Percentiles rank a stretch among this genome's conserved stretches.
Evolutionary conservation across 345 rosid genomes (phyloP).

Genomic region (Salix viminalis): DNA sequence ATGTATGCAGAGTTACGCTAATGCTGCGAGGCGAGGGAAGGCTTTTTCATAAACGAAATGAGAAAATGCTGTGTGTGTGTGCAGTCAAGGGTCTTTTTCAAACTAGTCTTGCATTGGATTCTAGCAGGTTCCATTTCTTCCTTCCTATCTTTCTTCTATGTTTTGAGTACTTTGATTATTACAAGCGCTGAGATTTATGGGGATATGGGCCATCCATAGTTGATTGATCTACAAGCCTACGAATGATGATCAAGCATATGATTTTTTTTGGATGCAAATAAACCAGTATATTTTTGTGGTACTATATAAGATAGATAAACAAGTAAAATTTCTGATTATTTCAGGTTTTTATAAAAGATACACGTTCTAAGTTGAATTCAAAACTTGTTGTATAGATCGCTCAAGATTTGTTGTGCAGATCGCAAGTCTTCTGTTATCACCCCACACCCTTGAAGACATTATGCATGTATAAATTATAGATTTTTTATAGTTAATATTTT

Average conservation of each 20-base stretch:
- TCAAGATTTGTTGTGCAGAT: no score
- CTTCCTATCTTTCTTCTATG: background rate
- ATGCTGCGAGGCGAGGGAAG: background rate
- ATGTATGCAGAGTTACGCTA: background rate
- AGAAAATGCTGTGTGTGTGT: background rate
- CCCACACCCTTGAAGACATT: background rate
- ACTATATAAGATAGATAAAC: no score
- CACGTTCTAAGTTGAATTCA: fast-evolving
- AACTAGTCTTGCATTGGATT: conserved; percentile 37
- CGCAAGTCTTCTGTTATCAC: fast-evolving
- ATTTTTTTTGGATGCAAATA: no score
- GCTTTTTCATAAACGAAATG: conserved; percentile 1
- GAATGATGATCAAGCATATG: background rate
- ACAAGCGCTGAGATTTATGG: background rate
- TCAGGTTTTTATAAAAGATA: no score
- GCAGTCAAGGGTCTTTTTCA: conserved; percentile 37
- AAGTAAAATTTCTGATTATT: no score
- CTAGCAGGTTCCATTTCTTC: conserved; percentile 10
- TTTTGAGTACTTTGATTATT: background rate
- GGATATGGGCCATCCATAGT: background rate
- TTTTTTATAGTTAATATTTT: no score
- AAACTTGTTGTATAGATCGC: fast-evolving
- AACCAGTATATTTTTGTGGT: no score
- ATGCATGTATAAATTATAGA: background rate
- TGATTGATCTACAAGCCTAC: background rate